Conservation (phyloP, 371 early-diverging fungal species). For the Mucor ambiguus region DNA sequence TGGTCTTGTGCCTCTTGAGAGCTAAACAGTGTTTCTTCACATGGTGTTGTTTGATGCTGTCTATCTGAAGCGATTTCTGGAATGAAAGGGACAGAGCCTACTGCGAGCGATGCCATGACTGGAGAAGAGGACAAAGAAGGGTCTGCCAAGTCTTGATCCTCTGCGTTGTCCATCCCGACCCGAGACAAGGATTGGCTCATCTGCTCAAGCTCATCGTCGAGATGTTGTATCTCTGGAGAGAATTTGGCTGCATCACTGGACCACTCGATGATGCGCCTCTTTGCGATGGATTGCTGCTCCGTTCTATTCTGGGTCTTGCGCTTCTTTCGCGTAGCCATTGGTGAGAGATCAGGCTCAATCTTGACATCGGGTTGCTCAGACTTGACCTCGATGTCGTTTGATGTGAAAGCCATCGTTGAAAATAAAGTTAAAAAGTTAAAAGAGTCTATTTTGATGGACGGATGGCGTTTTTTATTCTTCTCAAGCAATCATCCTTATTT, state of each 20-base stretch:
- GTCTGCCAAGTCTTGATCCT: background rate
- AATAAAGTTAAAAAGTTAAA: background rate
- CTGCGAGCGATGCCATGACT: background rate
- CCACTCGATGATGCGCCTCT: background rate
- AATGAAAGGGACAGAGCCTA: background rate
- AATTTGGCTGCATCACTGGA: background rate
- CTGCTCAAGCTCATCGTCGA: background rate
- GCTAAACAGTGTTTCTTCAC: background rate
- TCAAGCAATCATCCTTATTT: background rate
- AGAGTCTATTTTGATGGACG: background rate
- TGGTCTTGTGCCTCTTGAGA: background rate
- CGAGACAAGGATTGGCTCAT: background rate
- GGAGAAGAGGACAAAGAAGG: background rate
- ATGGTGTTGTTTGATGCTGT: background rate
- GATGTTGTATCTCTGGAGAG: background rate
- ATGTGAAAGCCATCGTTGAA: background rate
- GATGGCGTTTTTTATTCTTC: background rate
- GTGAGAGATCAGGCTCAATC: background rate
- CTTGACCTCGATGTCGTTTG: background rate
- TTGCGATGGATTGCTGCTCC: background rate
- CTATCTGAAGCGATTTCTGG: background rate
- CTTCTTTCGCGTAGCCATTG: background rate
- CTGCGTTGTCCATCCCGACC: background rate
- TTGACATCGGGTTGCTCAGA: background rate
- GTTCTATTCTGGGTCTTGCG: background rate